Conservation (phyloP, 306 rosid genomes). For the Quercus aquifolioides region DNA sequence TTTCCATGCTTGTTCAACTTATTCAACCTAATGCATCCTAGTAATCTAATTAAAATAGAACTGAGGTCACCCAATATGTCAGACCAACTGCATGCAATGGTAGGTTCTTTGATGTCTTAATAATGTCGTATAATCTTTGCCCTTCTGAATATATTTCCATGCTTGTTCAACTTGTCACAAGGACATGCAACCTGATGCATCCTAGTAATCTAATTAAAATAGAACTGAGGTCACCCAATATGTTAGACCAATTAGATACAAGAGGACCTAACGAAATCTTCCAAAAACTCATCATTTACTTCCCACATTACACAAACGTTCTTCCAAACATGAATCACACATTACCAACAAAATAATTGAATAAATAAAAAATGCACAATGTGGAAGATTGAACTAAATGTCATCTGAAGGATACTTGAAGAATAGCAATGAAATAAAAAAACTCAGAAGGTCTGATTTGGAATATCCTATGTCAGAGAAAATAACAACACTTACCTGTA, state of each 20-base stretch:
- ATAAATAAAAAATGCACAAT: not conserved
- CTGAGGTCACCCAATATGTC: not conserved
- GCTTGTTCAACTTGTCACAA: not conserved
- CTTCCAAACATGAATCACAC: not conserved
- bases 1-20: not conserved
- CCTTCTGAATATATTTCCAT: not conserved
- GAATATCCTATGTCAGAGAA: not conserved
- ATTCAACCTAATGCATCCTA: not conserved
- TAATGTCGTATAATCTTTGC: not conserved
- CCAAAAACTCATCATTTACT: not conserved
- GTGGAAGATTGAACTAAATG: not conserved
- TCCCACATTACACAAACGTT: not conserved
- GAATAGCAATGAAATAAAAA: not conserved
- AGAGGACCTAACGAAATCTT: not conserved
- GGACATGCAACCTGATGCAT: not conserved
- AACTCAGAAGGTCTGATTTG: not conserved
- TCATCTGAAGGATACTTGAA: not conserved
- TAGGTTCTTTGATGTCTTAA: too few relatives aligned
- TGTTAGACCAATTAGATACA: not conserved
- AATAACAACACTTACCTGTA: constrained; percentile 29
- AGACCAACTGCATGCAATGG: not conserved
- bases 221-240: not conserved
- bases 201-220: not conserved
- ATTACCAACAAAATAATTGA: not conserved
- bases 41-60: not conserved